Conservation (phyloP, 225 moss, liverwort and hornwort species). For the Asterella californica region DNA sequence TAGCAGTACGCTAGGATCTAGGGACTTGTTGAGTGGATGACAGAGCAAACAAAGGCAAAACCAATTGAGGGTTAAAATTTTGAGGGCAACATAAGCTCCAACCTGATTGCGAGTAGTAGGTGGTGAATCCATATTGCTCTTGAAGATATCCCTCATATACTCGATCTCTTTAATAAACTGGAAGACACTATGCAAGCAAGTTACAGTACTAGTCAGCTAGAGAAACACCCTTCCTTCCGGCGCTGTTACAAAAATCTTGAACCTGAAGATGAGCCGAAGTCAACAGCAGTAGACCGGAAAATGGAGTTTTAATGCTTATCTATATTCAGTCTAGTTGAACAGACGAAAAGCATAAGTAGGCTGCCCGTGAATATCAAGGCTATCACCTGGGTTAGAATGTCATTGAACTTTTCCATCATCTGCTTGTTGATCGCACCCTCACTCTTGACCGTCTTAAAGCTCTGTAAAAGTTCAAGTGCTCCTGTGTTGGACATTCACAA, state of each 20-base stretch:
- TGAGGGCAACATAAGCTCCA: neutral
- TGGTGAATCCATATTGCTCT: conserved; percentile 42
- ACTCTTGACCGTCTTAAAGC: conserved; percentile 74
- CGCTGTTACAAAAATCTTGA: neutral
- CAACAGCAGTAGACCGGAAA: neutral
- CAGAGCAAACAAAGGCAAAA: no score
- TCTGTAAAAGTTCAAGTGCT: conserved; percentile 76
- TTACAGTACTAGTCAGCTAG: conserved; percentile 24
- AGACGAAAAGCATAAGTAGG: neutral
- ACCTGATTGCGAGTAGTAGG: conserved; percentile 73
- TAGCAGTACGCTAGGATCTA: no score
- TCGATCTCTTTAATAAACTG: conserved; percentile 90
- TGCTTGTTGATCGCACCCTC: conserved; percentile 88
- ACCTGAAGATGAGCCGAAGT: neutral
- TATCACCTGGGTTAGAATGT: conserved; percentile 73
- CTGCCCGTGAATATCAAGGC: neutral
- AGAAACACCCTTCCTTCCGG: neutral
- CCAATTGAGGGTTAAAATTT: no score
- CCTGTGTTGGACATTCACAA: conserved; percentile 36
- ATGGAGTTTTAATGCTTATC: neutral
- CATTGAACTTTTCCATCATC: conserved; percentile 86
- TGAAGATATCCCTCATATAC: conserved; percentile 65
- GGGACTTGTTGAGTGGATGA: no score
- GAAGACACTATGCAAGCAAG: conserved; percentile 29
- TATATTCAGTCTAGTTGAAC: neutral